phyloP scores from a whole-genome alignment of 306 rosid species.

The Begonia fuchsioides region DNA sequence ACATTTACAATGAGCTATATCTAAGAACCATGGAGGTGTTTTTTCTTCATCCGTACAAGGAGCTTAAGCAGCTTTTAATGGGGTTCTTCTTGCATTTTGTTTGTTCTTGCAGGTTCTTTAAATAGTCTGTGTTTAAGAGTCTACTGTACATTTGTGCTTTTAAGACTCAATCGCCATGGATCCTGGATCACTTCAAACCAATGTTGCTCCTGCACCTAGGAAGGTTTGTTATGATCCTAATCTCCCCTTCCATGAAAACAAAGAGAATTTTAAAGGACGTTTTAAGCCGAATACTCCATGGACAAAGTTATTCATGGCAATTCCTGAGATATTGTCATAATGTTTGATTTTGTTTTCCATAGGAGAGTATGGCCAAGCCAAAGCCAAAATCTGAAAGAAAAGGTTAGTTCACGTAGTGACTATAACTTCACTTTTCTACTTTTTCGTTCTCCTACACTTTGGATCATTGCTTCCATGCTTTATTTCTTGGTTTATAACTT shows the following conservation, averaged over 20 bases:
- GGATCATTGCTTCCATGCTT: background rate
- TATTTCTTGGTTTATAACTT: background rate
- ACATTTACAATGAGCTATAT: too few species aligned
- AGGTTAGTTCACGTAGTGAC: constrained; percentile 17
- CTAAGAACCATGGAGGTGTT: too few species aligned
- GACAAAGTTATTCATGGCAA: constrained; percentile 1
- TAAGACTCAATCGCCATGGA: constrained; percentile 24
- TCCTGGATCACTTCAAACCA: constrained; percentile 11
- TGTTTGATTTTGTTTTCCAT: constrained; percentile 3
- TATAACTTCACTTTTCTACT: constrained; percentile 8
- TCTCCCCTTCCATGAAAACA: too few species aligned
- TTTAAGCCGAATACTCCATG: too few species aligned
- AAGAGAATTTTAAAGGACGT: too few species aligned
- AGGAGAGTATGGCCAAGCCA: constrained; percentile 34
- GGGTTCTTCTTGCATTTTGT: too few species aligned
- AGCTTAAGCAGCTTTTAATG: too few species aligned
- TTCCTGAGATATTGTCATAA: constrained; percentile 1
- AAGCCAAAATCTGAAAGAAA: constrained; percentile 40
- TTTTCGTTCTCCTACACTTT: constrained; percentile 8
- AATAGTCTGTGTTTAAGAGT: too few species aligned
- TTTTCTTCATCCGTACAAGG: too few species aligned
- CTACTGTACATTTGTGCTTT: background rate
- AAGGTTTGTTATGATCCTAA: constrained; percentile 28
- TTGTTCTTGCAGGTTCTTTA: too few species aligned
- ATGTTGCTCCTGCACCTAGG: constrained; percentile 14